Base-by-base conservation (phyloP, 2,329 filamentous ascomycete genomes). In the Fusarium heterosporum region DNA sequence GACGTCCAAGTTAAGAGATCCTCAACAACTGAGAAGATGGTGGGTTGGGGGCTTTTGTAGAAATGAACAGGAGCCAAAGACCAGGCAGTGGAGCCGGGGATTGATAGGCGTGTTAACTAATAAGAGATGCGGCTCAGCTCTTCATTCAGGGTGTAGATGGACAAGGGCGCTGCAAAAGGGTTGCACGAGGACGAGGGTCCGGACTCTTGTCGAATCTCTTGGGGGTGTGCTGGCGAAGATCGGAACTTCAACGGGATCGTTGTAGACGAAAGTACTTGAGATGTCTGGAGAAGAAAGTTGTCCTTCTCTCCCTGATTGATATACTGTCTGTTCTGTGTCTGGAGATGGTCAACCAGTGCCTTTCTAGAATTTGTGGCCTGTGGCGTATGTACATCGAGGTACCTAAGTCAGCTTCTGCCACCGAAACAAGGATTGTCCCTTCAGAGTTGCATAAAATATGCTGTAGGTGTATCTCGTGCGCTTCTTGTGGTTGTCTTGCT, bases 21-120 rank as follows among this genome's bases (percentile, higher is more conserved):
- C 55, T n/a, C 43, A 39, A 49, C 40, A 61, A 38, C 42, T 50
- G 43, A 49, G 61, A 52, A 56, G 63, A 61, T 71, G 69, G 59
- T 66, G 59, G 66, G 68, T 39, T 61, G 71, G 71, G 66, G 69
- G 69, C 51, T 73, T 73, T 73, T 72, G 69, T 71, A 73, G 64
- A 49, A 64, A 56, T 47, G 52, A 61, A 61, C 41, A 36, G 47
- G 38, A 53, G 29, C 36, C 36, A 45, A 45, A 54, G 50, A 36
- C 25, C 60, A 39, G 19, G 38, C 46, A 49, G 50, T 46, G 51
- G 49, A 68, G 55, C 46, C 63, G 39, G 29, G 47, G 45, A 46
- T 51, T 45, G 52, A 54, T 22, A 61, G 55, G 47, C 45, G 53
- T 52, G 55, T 50, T 64, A 57, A 47, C 53, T 59, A 60, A 53